Percentiles rank a stretch among this genome's conserved stretches.
These are phyloP conservation scores for Choanephora cucurbitarum DNA, from an alignment of 371 early-diverging fungal genomes.

Conservation along the genomic window DNA sequence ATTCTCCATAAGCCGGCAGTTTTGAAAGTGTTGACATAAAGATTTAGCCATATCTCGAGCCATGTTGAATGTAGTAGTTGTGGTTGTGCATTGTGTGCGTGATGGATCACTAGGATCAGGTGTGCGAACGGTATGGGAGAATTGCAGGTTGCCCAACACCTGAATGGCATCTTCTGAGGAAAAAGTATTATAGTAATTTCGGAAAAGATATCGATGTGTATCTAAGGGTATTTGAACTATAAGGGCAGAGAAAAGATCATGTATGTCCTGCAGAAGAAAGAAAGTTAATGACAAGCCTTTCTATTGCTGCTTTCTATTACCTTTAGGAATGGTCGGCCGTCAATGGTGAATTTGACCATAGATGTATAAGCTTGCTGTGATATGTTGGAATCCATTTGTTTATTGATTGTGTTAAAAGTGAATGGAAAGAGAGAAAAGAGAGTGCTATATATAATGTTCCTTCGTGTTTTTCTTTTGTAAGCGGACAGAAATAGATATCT, in stretches of 20 bases:
- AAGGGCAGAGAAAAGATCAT: conserved; percentile 64
- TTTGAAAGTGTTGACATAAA: conserved; percentile 65
- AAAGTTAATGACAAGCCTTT: not conserved
- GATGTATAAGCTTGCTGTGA: conserved; percentile 52
- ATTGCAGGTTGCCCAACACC: conserved; percentile 54
- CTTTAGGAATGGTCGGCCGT: conserved; percentile 51
- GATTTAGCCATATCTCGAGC: conserved; percentile 66
- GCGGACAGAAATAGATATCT: conserved; percentile 1
- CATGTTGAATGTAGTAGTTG: conserved; percentile 68
- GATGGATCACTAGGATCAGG: conserved; percentile 66
- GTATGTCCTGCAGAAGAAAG: conserved; percentile 50
- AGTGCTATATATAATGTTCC: not conserved
- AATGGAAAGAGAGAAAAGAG: not conserved
- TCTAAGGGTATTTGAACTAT: conserved; percentile 60
- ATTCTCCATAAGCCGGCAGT: conserved; percentile 56
- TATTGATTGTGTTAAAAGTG: not conserved
- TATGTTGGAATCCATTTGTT: conserved; percentile 33
- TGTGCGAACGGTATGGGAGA: conserved; percentile 53
- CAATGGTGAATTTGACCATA: conserved; percentile 53
- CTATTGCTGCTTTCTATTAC: conserved; percentile 14
- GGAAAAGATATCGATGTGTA: conserved; percentile 57
- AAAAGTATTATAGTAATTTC: conserved; percentile 61
- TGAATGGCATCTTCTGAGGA: conserved; percentile 61
- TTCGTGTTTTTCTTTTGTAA: too few relatives aligned
- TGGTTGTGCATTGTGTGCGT: conserved; percentile 49